Base-by-base conservation (phyloP, 2,329 filamentous ascomycete species). In the Aspergillus calidoustus region DNA sequence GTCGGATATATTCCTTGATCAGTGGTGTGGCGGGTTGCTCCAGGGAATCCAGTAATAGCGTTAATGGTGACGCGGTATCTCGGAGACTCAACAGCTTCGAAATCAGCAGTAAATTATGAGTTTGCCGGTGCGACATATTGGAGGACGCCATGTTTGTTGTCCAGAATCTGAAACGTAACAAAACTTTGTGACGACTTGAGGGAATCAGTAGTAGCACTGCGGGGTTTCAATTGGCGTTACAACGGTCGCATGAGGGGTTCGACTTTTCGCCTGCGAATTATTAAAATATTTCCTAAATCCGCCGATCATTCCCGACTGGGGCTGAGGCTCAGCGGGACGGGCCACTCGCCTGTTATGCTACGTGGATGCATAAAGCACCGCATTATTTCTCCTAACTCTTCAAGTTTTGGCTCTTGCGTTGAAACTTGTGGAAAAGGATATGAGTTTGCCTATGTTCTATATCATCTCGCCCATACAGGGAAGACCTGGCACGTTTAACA, bases 31-130 rank as follows among this genome's bases (percentile, higher is more conserved):
- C 91, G 28, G 89, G 87, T 78, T 97, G 93, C 78, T 96, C 92
- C 31, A 97, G 82, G 38, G 85, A 91, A 76, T 98, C 94, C 60
- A 97, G 83, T 3, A 97, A 79, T 28, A 98, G 81, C 0, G 93
- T 97, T 71, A 98, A 87, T 3, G 94, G 94, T 53, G 92, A 96
- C 15, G 90, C 88, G 60, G 87, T 88, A 76, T 95, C 91, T 64
- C 92, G 86, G 59, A 92, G 82, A 72, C 89, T 91, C 65, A 97
- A 83, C 2, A 97, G 82, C 72, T 92, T 93, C 65, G 93, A 91
- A 59, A 97, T 88, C 2, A 96, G 82, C 3, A 96, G 86, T 23
- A 96, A 80, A 74, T 93, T 93, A 77, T 97, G 93, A 22, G 92
- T 93, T 66, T 92, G 87, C 31, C 91, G 85, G 72, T 96, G 91